Evolutionary conservation across 805 yeast species (phyloP), one percentile per base, ranked within the genome.

Genomic region (Citeromyces matritensis): DNA sequence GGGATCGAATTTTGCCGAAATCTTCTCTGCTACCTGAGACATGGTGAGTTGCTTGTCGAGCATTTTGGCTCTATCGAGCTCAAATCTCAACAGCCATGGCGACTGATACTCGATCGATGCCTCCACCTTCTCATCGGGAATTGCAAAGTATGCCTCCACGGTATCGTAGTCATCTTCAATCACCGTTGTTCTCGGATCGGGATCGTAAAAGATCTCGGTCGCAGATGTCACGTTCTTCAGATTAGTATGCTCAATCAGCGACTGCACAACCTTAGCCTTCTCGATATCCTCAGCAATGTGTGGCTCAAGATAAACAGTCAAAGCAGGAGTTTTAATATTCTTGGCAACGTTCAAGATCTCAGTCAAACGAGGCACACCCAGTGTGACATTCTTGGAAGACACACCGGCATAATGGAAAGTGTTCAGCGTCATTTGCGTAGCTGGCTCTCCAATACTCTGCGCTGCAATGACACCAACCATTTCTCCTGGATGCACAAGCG

Each of bases 351-450:
- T 88, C 57, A 91, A 70, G 72, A 91, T 91, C 63, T 86, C 97
- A 71, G 86, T 86, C 55, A 86, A 69, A 69, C 96, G 93, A 37
- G 96, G 96, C 50, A 85, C 95, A 73, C 95, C 95, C 41, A 88
- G 71, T 3, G 95, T 85, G 39, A 85, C 95, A 55, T 85, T 85
- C 76, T 84, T 85, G 3, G 95, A 82, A 23, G 94, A 85, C 37
- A 85, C 95, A 77, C 95, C 95, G 11, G 95, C 95, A 64, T 83
- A 85, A 64, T 85, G 95, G 86, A 85, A 86, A 44, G 96, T 86
- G 50, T 86, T 86, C 58, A 86, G 68, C 3, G 96, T 86, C 96
- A 86, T 86, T 57, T 86, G 96, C 23, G 96, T 86, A 26, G 96
- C 95, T 32, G 96, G 96, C 53, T 86, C 96, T 63, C 96, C 96